phyloP scores from a whole-genome alignment of 1,284 basidiomycete species.

The Nidula niveotomentosa region DNA sequence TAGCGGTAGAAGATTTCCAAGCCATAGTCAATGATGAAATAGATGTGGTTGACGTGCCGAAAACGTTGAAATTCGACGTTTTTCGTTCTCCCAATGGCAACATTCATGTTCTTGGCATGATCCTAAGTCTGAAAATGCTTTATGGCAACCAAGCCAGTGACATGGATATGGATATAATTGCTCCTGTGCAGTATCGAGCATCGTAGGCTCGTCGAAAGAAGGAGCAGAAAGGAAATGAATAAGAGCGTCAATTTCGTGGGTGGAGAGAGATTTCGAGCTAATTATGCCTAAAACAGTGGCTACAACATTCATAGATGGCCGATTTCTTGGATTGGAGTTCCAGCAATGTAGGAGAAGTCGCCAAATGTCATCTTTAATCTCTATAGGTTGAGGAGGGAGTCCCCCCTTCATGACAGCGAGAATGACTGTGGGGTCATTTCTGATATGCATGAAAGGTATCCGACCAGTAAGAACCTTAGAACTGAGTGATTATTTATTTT shows the following conservation, averaged over 20 bases:
- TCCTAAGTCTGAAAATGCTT: no score
- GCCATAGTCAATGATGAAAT: no score
- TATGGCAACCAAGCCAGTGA: no score
- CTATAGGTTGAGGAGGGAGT: slow-evolving; percentile 6
- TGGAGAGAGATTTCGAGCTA: background rate
- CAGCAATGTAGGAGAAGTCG: slow-evolving; percentile 10
- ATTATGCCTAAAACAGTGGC: slow-evolving; percentile 5
- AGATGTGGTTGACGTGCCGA: no score
- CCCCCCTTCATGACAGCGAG: slow-evolving; percentile 3
- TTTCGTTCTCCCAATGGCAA: no score
- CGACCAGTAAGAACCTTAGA: slow-evolving; percentile 10
- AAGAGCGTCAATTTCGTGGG: background rate
- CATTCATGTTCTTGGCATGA: no score
- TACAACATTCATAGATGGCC: slow-evolving; percentile 5
- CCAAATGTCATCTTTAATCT: slow-evolving; percentile 8
- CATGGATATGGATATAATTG: no score
- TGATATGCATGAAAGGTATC: slow-evolving; percentile 8
- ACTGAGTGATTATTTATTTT: background rate
- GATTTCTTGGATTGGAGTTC: slow-evolving; percentile 4
- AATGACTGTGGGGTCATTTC: slow-evolving; percentile 11
- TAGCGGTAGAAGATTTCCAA: no score
- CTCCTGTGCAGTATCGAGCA: no score
- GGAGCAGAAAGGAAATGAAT: background rate
- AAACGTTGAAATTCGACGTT: no score
- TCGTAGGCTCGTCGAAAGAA: no score